These are phyloP conservation scores for Kodamaea hsintzibuensis DNA, from an alignment of 805 yeast species.

Conservation along the genomic window DNA sequence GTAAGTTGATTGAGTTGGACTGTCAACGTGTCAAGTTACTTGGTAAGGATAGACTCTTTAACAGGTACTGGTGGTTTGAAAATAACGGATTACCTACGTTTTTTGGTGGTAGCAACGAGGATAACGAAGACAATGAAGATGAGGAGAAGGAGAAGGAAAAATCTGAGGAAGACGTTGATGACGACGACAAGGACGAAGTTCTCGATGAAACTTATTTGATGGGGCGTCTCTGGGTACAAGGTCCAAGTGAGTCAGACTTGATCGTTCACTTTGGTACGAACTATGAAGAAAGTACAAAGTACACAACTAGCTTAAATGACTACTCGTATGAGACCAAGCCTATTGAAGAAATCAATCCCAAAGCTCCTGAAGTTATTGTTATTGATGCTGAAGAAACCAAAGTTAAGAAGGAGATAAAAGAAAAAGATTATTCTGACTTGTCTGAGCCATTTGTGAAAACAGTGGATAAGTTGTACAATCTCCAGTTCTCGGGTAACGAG, in stretches of 20 bases:
- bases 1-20: conserved; percentile 65
- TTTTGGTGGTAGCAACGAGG: conserved; percentile 38
- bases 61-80: conserved; percentile 96
- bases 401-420: conserved; percentile 11
- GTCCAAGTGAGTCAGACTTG: conserved; percentile 62
- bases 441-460: conserved; percentile 23
- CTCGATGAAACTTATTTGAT: conserved; percentile 62
- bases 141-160: conserved; percentile 20
- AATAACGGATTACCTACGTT: conserved; percentile 71
- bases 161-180: conserved; percentile 23
- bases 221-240: conserved; percentile 91
- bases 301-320: background rate
- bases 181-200: conserved; percentile 47
- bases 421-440: conserved; percentile 25
- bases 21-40: conserved; percentile 72
- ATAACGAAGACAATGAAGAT: conserved; percentile 39
- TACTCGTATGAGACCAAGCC: background rate
- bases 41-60: conserved; percentile 82
- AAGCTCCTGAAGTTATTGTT: background rate
- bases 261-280: conserved; percentile 17
- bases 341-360: background rate
- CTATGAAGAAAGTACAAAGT: conserved; percentile 12
- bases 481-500: conserved; percentile 26
- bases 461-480: conserved; percentile 28
- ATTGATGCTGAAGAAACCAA: conserved; percentile 9